Evolutionary conservation across 352 stramenopile species (phyloP).

Genomic region (Pythium inflatum): DNA sequence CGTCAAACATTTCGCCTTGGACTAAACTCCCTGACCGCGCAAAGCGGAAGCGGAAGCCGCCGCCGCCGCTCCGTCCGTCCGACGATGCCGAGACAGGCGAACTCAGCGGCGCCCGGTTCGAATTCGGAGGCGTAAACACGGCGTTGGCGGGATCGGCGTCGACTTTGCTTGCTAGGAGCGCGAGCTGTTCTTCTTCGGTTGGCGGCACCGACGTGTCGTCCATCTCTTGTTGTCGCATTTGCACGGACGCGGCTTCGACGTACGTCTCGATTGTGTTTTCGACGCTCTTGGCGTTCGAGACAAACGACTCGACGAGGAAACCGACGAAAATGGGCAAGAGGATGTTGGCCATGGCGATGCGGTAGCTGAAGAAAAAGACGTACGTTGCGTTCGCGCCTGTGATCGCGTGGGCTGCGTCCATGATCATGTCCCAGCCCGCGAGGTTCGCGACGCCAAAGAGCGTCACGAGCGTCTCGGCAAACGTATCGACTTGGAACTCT

Average conservation of each 20-base stretch:
- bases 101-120: constrained; percentile 4
- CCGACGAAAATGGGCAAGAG: constrained; percentile 83
- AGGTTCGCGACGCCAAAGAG: constrained; percentile 79
- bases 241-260: constrained; percentile 43
- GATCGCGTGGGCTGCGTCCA: constrained; percentile 77
- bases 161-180: constrained; percentile 54
- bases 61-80: constrained; percentile 39
- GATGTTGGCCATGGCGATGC: constrained; percentile 84
- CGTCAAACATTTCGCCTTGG: constrained; percentile 84
- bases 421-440: constrained; percentile 78
- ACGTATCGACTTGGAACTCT: constrained; percentile 81
- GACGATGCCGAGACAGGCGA: constrained; percentile 44
- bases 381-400: constrained; percentile 65
- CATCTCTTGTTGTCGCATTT: constrained; percentile 32
- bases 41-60: constrained; percentile 73
- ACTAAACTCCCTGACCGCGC: constrained; percentile 65
- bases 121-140: constrained; percentile 2
- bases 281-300: constrained; percentile 73
- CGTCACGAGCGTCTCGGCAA: constrained; percentile 76
- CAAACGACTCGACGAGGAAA: constrained; percentile 87
- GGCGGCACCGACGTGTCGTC: constrained; percentile 7
- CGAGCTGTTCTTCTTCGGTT: constrained; percentile 59
- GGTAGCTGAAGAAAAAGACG: constrained; percentile 84
- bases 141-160: constrained; percentile 12
- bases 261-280: constrained; percentile 73